A percentile compares a stretch with the other conserved stretches of the same genome.
These are phyloP conservation scores for Luffa acutangula DNA, from an alignment of 306 rosid species.

Conservation along the genomic window DNA sequence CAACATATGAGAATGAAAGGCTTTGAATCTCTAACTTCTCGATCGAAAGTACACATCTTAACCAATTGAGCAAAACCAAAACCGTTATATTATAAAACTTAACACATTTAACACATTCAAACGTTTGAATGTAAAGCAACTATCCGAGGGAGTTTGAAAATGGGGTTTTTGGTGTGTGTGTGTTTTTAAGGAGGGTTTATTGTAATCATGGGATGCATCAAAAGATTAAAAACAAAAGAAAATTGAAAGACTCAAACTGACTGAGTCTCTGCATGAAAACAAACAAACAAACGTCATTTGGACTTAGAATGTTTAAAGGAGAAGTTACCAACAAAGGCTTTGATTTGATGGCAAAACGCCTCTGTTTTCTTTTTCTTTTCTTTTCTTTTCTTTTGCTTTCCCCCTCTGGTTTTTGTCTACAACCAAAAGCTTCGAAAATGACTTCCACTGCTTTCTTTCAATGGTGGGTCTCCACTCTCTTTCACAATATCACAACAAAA, in stretches of 20 bases:
- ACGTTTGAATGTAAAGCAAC: too few relatives aligned
- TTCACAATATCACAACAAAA: constrained; percentile 6
- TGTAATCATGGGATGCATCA: background rate
- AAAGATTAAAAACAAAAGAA: background rate
- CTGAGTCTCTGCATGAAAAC: background rate
- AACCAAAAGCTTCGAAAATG: constrained; percentile 33
- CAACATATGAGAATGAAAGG: too few relatives aligned
- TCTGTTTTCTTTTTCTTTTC: background rate
- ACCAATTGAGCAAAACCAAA: too few relatives aligned
- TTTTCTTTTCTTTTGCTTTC: background rate
- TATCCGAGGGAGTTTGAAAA: background rate
- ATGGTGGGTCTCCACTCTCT: constrained; percentile 32
- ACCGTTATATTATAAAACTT: too few relatives aligned
- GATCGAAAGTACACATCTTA: too few relatives aligned
- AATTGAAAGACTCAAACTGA: background rate
- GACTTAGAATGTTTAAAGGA: constrained; percentile 39
- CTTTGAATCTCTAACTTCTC: too few relatives aligned
- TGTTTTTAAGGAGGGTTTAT: background rate
- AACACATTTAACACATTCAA: too few relatives aligned
- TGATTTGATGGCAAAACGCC: constrained; percentile 26
- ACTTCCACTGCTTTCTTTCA: constrained; percentile 27
- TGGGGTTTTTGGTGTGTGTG: background rate
- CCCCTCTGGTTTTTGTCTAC: constrained; percentile 5
- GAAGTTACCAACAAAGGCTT: constrained; percentile 30
- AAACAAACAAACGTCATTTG: constrained; percentile 11